Conservation (phyloP, 2,329 filamentous ascomycete species). For the Bipolaris oryzae region DNA sequence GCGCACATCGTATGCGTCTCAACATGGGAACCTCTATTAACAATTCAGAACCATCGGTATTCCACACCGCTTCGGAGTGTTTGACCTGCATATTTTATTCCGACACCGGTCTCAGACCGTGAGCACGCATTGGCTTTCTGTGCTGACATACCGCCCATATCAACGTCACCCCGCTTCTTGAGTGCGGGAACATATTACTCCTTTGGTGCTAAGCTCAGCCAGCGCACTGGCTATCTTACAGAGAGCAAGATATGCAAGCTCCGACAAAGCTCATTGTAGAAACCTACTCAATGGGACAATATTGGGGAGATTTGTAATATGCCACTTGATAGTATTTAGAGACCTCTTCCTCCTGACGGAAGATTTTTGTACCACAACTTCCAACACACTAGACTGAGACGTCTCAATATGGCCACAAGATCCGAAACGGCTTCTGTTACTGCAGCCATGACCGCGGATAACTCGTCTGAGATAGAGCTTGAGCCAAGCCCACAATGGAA, state of each 20-base stretch:
- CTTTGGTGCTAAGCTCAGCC: not conserved
- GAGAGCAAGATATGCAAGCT: not conserved
- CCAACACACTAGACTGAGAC: not conserved
- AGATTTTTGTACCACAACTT: not conserved
- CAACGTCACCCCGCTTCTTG: conserved; percentile 2
- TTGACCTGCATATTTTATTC: not conserved
- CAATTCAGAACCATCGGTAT: not conserved
- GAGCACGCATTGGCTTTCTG: not conserved
- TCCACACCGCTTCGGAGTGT: not conserved
- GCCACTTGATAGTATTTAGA: not conserved
- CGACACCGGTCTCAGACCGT: not conserved
- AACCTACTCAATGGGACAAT: not conserved
- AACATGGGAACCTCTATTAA: not conserved
- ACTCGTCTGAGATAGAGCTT: conserved; percentile 8
- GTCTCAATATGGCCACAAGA: not conserved
- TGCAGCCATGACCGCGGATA: not conserved
- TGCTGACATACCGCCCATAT: conserved; percentile 1
- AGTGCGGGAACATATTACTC: not conserved
- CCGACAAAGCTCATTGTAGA: not conserved
- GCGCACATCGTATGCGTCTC: not conserved
- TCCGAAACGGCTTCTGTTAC: conserved; percentile 1
- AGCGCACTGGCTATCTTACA: not conserved
- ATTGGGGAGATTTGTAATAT: not conserved
- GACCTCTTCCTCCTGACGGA: not conserved
- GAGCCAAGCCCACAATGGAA: conserved; percentile 10